Evolutionary conservation across 1,284 basidiomycete genomes (phyloP), one percentile per base, ranked within the genome.

Genomic region (Fomitopsis betulina): DNA sequence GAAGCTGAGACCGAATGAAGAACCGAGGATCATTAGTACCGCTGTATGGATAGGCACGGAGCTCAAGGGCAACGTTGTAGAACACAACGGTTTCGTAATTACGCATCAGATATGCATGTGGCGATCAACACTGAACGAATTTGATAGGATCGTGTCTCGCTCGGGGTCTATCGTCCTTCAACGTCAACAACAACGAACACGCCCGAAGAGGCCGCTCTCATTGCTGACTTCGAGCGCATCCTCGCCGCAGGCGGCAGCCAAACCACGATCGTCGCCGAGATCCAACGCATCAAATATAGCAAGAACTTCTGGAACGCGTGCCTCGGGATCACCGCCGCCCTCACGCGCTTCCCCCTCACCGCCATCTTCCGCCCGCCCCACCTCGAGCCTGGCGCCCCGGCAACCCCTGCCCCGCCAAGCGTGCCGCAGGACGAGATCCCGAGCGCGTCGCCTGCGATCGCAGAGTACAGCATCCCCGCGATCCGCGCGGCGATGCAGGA

Each of bases 281-380:
- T 88, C 17, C 85, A 86, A 63, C 75, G 83, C 15, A 67, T 76
- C 63, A 87, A 87, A 67, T 87, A 82, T 63, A 63, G 70, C 2
- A 88, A 87, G 72, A 87, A 87, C 65, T 76, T 86, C 53, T 86
- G 82, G 84, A 87, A 87, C 63, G 73, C 84, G 45, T 75, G 75
- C 0, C 80, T 86, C 64, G 79, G 83, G 4, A 78, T 80, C 2
- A 73, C 79, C 56, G 68, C 81, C 2, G 81, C 83, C 0, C 74
- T 87, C 45, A 77, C 81, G 0, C 72, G 78, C 68, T 76, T 77
- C 58, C 76, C 81, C 0, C 70, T 83, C 30, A 76, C 79, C 7
- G 78, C 81, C 0, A 70, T 87, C 25, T 87, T 83, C 70, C 76
- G 81, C 3, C 68, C 76, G 19, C 79, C 80, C 21, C 64, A 65